Percentiles rank a stretch among this genome's conserved stretches.
Evolutionary conservation across 2,329 filamentous ascomycete species (phyloP).

Genomic region (Diaporthe vexans): DNA sequence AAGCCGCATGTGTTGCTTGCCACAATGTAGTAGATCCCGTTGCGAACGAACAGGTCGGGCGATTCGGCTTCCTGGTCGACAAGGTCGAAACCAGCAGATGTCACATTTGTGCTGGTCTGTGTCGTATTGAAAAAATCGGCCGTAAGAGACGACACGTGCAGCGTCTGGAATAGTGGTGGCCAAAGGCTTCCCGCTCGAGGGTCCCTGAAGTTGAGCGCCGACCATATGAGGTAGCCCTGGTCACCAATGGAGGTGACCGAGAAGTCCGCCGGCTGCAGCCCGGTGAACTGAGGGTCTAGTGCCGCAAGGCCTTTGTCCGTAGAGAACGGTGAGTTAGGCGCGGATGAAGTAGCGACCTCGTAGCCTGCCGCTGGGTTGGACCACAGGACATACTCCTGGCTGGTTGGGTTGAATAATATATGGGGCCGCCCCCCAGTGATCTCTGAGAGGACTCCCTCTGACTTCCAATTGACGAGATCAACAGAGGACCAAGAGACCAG

Average conservation of each 20-base stretch:
- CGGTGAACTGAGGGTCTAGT: slow-evolving; percentile 27
- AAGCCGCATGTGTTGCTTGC: slow-evolving; percentile 37
- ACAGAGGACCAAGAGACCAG: slow-evolving; percentile 33
- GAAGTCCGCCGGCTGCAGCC: slow-evolving; percentile 36
- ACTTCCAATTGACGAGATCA: slow-evolving; percentile 36
- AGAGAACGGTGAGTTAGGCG: slow-evolving; percentile 27
- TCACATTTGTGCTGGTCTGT: slow-evolving; percentile 36
- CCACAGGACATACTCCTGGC: slow-evolving; percentile 34
- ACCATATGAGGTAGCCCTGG: slow-evolving; percentile 33
- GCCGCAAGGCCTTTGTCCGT: slow-evolving; percentile 14
- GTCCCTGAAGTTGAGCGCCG: slow-evolving; percentile 35
- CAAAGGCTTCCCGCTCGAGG: slow-evolving; percentile 35
- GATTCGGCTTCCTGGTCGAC: slow-evolving; percentile 37
- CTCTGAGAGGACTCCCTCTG: slow-evolving; percentile 27
- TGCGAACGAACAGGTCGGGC: slow-evolving; percentile 34
- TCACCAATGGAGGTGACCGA: slow-evolving; percentile 7
- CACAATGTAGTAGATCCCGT: slow-evolving; percentile 37
- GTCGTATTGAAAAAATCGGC: slow-evolving; percentile 38
- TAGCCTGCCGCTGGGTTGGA: slow-evolving; percentile 29
- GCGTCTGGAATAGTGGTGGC: slow-evolving; percentile 36
- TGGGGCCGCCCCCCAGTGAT: slow-evolving; percentile 27
- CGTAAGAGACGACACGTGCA: slow-evolving; percentile 36
- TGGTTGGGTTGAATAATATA: slow-evolving; percentile 28
- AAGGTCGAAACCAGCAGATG: slow-evolving; percentile 33
- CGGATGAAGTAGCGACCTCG: slow-evolving; percentile 30